Conservation (phyloP, 306 rosid species). For the Sophora flavescens region DNA sequence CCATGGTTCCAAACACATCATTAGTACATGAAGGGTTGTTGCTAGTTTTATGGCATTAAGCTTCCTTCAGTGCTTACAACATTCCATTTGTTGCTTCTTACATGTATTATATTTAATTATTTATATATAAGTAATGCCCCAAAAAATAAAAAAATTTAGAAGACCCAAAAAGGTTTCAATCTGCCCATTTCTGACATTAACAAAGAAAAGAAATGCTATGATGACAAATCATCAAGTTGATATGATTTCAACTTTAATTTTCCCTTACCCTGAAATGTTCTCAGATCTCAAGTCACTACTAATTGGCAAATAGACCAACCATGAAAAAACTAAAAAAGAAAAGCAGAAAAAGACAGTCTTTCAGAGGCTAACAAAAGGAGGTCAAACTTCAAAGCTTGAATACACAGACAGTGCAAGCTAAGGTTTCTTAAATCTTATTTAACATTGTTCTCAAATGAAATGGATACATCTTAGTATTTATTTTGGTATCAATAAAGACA, state of each 20-base stretch:
- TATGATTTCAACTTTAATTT: conserved; percentile 29
- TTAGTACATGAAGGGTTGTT: not conserved
- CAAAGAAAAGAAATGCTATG: not conserved
- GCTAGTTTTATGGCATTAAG: conserved; percentile 33
- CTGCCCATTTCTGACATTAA: conserved; percentile 37
- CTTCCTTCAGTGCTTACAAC: conserved; percentile 38
- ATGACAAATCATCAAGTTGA: conserved; percentile 32
- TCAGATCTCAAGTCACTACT: conserved; percentile 44
- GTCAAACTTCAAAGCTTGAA: conserved; percentile 67
- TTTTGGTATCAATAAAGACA: conserved; percentile 71
- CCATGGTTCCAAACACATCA: too few relatives aligned
- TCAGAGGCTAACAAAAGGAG: conserved; percentile 60
- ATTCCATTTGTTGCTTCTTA: conserved; percentile 47
- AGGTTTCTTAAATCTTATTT: conserved; percentile 20
- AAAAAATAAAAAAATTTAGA: conserved; percentile 21
- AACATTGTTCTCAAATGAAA: conserved; percentile 43
- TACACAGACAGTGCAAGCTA: conserved; percentile 35
- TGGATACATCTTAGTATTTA: conserved; percentile 43
- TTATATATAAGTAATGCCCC: conserved; percentile 8
- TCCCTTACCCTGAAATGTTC: conserved; percentile 28
- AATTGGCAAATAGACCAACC: conserved; percentile 42
- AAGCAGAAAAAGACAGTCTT: conserved; percentile 56
- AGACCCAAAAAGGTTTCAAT: conserved; percentile 22
- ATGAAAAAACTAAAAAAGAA: conserved; percentile 32
- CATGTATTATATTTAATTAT: conserved; percentile 4